A percentile compares a stretch with the other conserved stretches of the same genome.
Conservation (phyloP, 345 rosid species). For the Raphanus sativus region DNA sequence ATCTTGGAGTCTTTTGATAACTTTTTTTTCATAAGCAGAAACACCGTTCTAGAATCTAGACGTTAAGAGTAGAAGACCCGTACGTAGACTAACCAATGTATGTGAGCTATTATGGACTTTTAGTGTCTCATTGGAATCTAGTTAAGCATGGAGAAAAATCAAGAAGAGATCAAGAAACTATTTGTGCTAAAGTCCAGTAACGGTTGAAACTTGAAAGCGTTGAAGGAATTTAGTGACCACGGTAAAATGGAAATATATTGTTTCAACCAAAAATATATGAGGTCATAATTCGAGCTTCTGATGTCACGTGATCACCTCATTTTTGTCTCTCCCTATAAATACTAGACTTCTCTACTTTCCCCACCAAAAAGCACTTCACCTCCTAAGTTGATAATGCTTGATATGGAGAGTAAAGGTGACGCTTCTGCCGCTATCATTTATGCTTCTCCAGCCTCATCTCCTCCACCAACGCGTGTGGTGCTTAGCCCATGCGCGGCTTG, state of each 20-base stretch:
- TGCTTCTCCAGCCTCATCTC: conserved; percentile 41
- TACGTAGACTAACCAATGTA: not conserved
- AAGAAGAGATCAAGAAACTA: conserved; percentile 2
- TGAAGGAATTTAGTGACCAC: conserved; percentile 33
- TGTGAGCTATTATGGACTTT: conserved; percentile 1
- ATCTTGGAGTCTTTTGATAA: not conserved
- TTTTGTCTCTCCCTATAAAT: conserved; percentile 26
- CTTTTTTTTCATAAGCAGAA: not conserved
- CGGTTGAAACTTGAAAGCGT: conserved; percentile 31
- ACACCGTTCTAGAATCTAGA: not conserved
- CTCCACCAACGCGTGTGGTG: conserved; percentile 45
- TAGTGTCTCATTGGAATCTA: not conserved
- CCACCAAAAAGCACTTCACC: not conserved
- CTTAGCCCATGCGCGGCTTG: conserved; percentile 89
- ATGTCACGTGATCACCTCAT: conserved; percentile 9
- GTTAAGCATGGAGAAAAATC: conserved; percentile 6
- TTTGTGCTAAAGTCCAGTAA: conserved; percentile 27
- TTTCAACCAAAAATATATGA: not conserved
- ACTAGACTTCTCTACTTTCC: not conserved
- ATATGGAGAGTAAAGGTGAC: conserved; percentile 29
- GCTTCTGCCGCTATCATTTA: not conserved
- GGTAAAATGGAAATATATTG: not conserved
- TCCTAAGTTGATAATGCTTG: conserved; percentile 7
- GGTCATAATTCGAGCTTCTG: conserved; percentile 19
- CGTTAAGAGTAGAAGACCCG: not conserved